Evolutionary conservation across 106 monocot species (phyloP), one percentile per base, ranked within the genome.

Genomic region (Dactylorhiza incarnata): DNA sequence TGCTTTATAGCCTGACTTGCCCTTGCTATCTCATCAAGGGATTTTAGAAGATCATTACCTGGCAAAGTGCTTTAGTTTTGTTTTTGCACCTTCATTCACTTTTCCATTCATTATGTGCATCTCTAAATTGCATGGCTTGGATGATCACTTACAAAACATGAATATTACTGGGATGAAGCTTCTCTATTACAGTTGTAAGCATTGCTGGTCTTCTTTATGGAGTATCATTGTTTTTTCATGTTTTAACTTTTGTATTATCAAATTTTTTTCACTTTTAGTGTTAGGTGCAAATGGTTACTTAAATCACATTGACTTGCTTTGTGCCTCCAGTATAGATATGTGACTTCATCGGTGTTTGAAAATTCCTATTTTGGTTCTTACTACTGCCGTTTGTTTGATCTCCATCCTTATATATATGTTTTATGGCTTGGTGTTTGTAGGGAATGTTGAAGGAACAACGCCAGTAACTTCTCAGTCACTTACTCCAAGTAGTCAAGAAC

Each of bases 391-490:
- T 65, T 65, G 25, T 65, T 20, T 65, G 45, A 24, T 5, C 69
- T 45, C 45, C 3, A 45, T 69, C n/a, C 69, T 46, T 46, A 69
- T 45, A 2, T 69, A 46, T 69, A 45, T 15, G 8, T 69, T 69
- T 69, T 46, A 69, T 10, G 9, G 3, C 45, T 69, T 69, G 1
- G 15, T 69, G 17, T 45, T 15, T 69, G 69, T 46, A 69, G 69
- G 43, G 69, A 69, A 69, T 24, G 45, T n/a, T 46, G 69, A 69
- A 69, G 69, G 69, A 45, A 46, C 45, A 46, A n/a, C 69, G 15
- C 45, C n/a, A 1, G 43, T 69, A 46, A 69, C 69, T 45, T 69
- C 69, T n/a, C 45, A 69, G 69, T 45, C 45, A n/a, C 69, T 69
- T 45, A 46, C 69, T 45, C n/a, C 69, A 17, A 12, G 10, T 16